These are phyloP conservation scores for Opeltia flavorubescens DNA, from an alignment of 495 filamentous ascomycete species.

Conservation along the genomic window DNA sequence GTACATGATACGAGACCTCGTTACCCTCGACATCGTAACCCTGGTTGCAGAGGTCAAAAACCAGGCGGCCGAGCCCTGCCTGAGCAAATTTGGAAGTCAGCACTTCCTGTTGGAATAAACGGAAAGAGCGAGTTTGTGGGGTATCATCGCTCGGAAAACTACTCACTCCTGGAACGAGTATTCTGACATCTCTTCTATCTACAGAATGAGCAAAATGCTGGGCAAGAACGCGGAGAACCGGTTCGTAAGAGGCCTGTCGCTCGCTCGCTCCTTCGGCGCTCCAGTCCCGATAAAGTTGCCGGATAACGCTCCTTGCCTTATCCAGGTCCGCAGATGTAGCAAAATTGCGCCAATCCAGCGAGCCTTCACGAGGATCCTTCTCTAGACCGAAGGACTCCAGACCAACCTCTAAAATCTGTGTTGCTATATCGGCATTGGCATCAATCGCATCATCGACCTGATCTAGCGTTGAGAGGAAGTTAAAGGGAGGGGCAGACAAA, in stretches of 20 bases:
- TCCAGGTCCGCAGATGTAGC: constrained; percentile 62
- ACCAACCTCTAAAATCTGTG: constrained; percentile 54
- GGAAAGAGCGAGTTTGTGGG: too few relatives aligned
- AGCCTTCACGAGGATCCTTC: constrained; percentile 21
- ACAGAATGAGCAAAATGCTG: constrained; percentile 32
- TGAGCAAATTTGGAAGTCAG: too few relatives aligned
- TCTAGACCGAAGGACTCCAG: constrained; percentile 49
- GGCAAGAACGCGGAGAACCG: constrained; percentile 49
- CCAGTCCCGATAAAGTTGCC: constrained; percentile 96
- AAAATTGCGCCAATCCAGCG: constrained; percentile 45
- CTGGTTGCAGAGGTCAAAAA: constrained; percentile 66
- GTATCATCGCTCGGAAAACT: not conserved
- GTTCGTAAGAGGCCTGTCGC: constrained; percentile 58
- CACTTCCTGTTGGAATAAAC: too few relatives aligned
- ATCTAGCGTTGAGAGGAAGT: constrained; percentile 59
- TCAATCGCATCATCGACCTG: constrained; percentile 81
- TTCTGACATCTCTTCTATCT: constrained; percentile 31
- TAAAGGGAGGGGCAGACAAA: constrained; percentile 68
- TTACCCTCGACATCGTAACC: constrained; percentile 79
- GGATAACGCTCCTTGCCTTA: constrained; percentile 78
- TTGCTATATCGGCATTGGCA: constrained; percentile 68
- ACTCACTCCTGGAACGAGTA: constrained; percentile 72
- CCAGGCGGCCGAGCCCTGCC: constrained; percentile 62
- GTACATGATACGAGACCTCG: constrained; percentile 88
- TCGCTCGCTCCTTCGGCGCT: constrained; percentile 61